A percentile compares a stretch with the other conserved stretches of the same genome.
Conservation (phyloP, 208 protist species). For the Wallacemonas sp. region DNA sequence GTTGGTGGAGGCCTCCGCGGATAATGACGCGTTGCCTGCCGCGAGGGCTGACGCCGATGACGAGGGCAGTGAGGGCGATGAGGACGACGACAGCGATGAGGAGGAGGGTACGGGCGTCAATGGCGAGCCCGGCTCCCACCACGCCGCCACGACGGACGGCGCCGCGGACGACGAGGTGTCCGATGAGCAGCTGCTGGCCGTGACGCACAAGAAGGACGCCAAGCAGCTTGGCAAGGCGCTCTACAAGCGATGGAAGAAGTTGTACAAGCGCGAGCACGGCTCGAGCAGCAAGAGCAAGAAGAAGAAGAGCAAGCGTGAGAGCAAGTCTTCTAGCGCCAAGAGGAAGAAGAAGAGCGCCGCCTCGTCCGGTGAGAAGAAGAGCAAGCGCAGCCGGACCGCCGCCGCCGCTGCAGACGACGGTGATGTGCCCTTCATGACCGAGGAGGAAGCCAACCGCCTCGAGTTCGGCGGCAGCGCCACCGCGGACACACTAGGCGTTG, state of each 20-base stretch:
- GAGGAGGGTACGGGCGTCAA: slow-evolving; percentile 2
- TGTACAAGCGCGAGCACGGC: slow-evolving; percentile 23
- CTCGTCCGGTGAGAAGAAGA: slow-evolving; percentile 10
- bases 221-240: slow-evolving; percentile 50
- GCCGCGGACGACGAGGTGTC: slow-evolving; percentile 19
- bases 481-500: slow-evolving; percentile 1
- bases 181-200: slow-evolving; percentile 47
- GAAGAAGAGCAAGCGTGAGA: slow-evolving; percentile 28
- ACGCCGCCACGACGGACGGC: neutral
- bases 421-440: slow-evolving; percentile 17
- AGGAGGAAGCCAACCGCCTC: slow-evolving; percentile 15
- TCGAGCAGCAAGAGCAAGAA: slow-evolving; percentile 22
- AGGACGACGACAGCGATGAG: neutral
- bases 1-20: neutral
- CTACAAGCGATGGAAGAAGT: slow-evolving; percentile 84
- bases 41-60: slow-evolving; percentile 21
- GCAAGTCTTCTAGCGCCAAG: slow-evolving; percentile 20
- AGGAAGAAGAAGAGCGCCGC: slow-evolving; percentile 19
- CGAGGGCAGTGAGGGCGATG: neutral
- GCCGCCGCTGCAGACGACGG: slow-evolving; percentile 15
- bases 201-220: slow-evolving; percentile 51
- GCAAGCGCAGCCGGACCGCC: neutral
- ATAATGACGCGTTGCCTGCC: neutral
- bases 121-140: slow-evolving; percentile 1
- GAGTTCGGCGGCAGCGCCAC: slow-evolving; percentile 2